phyloP scores from a whole-genome alignment of 1,139 yeast species.

The Kodamaea alishanica region DNA sequence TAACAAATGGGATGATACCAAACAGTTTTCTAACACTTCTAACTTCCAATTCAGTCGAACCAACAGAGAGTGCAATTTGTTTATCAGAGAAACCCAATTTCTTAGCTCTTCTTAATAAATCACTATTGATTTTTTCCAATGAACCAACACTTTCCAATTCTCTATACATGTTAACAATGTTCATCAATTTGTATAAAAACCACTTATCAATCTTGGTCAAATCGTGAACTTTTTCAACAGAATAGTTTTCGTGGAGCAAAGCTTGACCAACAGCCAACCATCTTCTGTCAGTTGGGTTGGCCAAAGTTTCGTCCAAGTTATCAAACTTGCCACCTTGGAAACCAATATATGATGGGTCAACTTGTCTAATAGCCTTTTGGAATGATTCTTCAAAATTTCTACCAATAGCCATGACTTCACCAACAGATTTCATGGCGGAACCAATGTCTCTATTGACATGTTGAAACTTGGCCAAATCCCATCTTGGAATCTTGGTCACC shows the following conservation, averaged over 20 bases:
- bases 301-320: constrained; percentile 72
- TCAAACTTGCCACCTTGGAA: constrained; percentile 88
- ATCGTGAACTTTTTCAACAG: constrained; percentile 89
- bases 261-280: constrained; percentile 99
- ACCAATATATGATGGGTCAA: constrained; percentile 87
- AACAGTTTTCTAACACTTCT: constrained; percentile 73
- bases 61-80: constrained; percentile 79
- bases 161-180: constrained; percentile 84
- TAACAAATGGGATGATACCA: constrained; percentile 88
- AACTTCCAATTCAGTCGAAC: constrained; percentile 68
- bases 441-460: constrained; percentile 92
- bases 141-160: constrained; percentile 66
- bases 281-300: constrained; percentile 95
- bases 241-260: constrained; percentile 77
- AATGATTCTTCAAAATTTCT: constrained; percentile 96
- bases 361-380: constrained; percentile 97
- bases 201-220: constrained; percentile 91
- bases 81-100: constrained; percentile 93
- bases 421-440: constrained; percentile 97
- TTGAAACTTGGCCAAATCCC: constrained; percentile 96
- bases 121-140: constrained; percentile 54
- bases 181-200: constrained; percentile 90
- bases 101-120: constrained; percentile 75
- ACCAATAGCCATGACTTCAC: constrained; percentile 99
- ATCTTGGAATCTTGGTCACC: constrained; percentile 96